These are phyloP conservation scores for Fusarium nurragi DNA, from an alignment of 2,329 filamentous ascomycete species.

Conservation along the genomic window DNA sequence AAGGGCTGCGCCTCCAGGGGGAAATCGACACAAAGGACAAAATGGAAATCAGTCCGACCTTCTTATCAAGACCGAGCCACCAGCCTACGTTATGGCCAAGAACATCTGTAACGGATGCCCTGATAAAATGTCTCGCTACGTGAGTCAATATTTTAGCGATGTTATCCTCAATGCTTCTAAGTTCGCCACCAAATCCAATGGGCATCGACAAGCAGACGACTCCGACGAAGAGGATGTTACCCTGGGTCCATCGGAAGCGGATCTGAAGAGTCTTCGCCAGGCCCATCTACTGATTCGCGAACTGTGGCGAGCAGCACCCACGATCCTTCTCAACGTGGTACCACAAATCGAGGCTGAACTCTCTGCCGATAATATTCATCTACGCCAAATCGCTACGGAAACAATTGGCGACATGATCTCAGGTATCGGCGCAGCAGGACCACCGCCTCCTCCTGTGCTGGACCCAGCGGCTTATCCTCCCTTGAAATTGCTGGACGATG, in stretches of 20 bases:
- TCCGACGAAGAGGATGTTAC: conserved; percentile 70
- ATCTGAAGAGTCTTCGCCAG: conserved; percentile 87
- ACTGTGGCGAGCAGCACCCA: conserved; percentile 90
- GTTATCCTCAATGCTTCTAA: conserved; percentile 89
- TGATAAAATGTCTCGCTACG: conserved; percentile 93
- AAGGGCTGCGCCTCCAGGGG: conserved; percentile 78
- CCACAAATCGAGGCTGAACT: conserved; percentile 94
- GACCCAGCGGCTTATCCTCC: conserved; percentile 90
- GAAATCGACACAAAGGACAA: conserved; percentile 68
- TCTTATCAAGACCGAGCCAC: conserved; percentile 85
- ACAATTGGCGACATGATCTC: conserved; percentile 95
- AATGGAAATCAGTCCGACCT: conserved; percentile 85
- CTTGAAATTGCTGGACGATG: conserved; percentile 69
- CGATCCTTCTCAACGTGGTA: conserved; percentile 90
- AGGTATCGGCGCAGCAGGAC: conserved; percentile 90
- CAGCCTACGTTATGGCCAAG: conserved; percentile 96
- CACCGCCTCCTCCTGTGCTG: conserved; percentile 75
- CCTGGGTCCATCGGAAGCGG: conserved; percentile 78
- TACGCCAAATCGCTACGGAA: conserved; percentile 89
- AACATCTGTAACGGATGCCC: conserved; percentile 88
- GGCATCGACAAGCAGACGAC: conserved; percentile 67
- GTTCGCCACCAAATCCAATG: conserved; percentile 64
- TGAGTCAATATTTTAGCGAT: conserved; percentile 96
- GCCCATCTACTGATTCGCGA: conserved; percentile 90
- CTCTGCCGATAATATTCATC: conserved; percentile 85